Conservation (phyloP, 1,139 yeast species). For the Candida smagusa region DNA sequence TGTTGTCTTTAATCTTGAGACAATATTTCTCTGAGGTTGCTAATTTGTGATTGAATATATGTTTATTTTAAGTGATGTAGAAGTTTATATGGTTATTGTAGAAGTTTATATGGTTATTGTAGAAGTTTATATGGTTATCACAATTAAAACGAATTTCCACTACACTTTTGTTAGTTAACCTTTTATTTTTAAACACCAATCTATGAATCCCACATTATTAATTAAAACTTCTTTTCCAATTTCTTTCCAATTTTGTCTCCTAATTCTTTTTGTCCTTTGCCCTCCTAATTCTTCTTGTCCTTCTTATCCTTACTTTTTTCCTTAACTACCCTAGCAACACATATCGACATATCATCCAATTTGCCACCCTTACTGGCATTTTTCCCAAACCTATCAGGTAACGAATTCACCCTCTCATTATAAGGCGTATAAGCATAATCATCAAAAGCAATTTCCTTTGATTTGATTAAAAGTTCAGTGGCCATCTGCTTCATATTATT, state of each 20-base stretch:
- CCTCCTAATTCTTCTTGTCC: background rate
- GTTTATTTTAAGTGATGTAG: too few relatives aligned
- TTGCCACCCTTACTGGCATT: conserved; percentile 49
- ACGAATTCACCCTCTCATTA: conserved; percentile 48
- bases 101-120: too few relatives aligned
- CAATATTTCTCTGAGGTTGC: conserved; percentile 81
- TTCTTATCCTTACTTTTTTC: conserved; percentile 1
- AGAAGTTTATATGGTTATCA: too few relatives aligned
- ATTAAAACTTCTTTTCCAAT: too few relatives aligned
- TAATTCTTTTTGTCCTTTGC: background rate
- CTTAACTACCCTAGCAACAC: conserved; percentile 43
- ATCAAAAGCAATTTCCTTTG: conserved; percentile 53
- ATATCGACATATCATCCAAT: conserved; percentile 53
- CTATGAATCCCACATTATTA: too few relatives aligned
- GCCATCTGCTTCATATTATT: conserved; percentile 37
- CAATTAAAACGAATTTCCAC: too few relatives aligned
- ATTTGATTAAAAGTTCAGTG: conserved; percentile 36
- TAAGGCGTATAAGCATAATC: conserved; percentile 55
- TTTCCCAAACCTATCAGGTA: conserved; percentile 34
- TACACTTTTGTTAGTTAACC: too few relatives aligned
- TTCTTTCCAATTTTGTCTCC: background rate
- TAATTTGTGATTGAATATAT: conserved; percentile 11
- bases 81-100: too few relatives aligned
- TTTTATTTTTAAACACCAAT: too few relatives aligned
- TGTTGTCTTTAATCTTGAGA: conserved; percentile 83